A percentile compares a stretch with the other conserved stretches of the same genome.
These are phyloP conservation scores for Amaranthus palmeri DNA, from an alignment of 148 eudicot genomes.

Conservation along the genomic window DNA sequence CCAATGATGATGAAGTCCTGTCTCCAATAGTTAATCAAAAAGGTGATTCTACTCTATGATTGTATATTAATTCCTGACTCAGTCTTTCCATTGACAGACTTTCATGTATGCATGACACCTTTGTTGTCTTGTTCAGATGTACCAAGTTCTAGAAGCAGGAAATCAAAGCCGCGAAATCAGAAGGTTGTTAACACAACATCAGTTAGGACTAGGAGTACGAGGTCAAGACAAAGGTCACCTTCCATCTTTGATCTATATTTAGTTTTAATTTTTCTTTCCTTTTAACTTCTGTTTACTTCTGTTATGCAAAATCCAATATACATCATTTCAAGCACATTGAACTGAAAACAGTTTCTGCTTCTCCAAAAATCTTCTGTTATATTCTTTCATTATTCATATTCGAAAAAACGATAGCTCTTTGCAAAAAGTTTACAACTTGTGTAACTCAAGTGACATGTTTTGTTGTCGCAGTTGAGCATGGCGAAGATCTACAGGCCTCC, in stretches of 20 bases:
- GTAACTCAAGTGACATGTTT: neutral
- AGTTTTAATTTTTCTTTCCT: neutral
- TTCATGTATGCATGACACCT: neutral
- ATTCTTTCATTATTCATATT: no score
- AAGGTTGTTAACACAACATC: constrained; percentile 27
- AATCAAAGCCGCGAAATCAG: constrained; percentile 35
- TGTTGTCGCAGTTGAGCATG: constrained; percentile 22
- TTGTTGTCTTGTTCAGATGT: constrained; percentile 36
- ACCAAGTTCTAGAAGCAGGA: constrained; percentile 41
- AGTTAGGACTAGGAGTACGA: constrained; percentile 40
- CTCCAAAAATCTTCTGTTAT: neutral
- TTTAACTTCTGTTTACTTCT: neutral
- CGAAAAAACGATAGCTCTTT: no score
- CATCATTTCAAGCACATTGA: no score
- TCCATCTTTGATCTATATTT: neutral
- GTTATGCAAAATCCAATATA: no score
- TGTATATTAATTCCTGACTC: neutral
- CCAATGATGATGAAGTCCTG: constrained; percentile 47
- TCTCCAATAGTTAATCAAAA: constrained; percentile 36
- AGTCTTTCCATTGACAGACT: constrained; percentile 2
- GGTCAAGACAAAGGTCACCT: constrained; percentile 50
- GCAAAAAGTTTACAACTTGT: neutral
- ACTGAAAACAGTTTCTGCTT: neutral
- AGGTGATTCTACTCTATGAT: constrained; percentile 32
- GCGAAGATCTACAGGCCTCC: neutral